A percentile compares a stretch with the other conserved stretches of the same genome.
These are phyloP conservation scores for Cucurbita pepo DNA, from an alignment of 306 rosid species.

Conservation along the genomic window DNA sequence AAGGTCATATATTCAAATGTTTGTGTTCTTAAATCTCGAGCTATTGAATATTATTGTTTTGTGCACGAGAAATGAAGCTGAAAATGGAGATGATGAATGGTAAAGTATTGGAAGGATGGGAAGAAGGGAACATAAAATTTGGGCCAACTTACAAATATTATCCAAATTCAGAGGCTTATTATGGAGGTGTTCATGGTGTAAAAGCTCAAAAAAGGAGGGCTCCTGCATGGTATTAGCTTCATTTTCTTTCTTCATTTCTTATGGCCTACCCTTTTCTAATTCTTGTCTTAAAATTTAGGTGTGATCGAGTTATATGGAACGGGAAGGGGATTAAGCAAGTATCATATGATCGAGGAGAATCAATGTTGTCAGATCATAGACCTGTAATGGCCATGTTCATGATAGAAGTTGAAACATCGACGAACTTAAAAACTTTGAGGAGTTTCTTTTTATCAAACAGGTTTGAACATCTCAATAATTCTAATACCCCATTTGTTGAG, in stretches of 20 bases:
- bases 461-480: constrained; percentile 15
- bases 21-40: background rate
- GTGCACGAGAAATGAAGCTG: constrained; percentile 36
- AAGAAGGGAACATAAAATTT: constrained; percentile 58
- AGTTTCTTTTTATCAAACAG: constrained; percentile 42
- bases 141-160: constrained; percentile 82
- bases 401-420: constrained; percentile 25
- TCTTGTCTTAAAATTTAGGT: constrained; percentile 27
- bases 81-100: constrained; percentile 45
- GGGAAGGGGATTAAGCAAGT: constrained; percentile 54
- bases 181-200: constrained; percentile 30
- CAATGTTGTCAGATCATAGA: constrained; percentile 67
- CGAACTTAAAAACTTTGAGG: constrained; percentile 11
- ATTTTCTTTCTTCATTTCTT: background rate
- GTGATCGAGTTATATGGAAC: constrained; percentile 75
- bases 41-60: background rate
- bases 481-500: background rate
- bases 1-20: too few relatives aligned
- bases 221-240: constrained; percentile 59
- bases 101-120: constrained; percentile 53
- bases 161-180: constrained; percentile 57
- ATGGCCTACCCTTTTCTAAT: background rate
- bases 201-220: constrained; percentile 44
- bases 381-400: constrained; percentile 63
- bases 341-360: constrained; percentile 47